Base-by-base conservation (phyloP, 2,329 filamentous ascomycete species). In the Alternaria novae-zelandiae region DNA sequence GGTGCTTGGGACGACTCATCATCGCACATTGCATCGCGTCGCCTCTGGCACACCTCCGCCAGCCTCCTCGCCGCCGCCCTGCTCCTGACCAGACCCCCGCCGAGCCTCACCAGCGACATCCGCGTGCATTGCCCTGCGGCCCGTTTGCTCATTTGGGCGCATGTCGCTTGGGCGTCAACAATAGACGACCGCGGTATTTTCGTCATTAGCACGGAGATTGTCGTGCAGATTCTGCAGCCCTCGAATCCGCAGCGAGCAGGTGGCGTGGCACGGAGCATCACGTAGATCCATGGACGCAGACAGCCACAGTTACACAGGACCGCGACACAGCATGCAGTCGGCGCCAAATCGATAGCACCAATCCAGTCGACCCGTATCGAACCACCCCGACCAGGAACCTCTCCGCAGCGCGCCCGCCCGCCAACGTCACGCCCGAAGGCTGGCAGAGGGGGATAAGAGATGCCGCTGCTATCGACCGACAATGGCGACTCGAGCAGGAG, bases 261-360 rank as follows among this genome's bases (percentile, higher is more conserved):
- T 46, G 41, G 63, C 54, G 55, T 57, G 64, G 50, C 61, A 59
- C 55, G 41, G 59, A 62, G 54, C 59, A 68, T 67, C 61, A 64
- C 61, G 61, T 64, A 71, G 63, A 66, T 64, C 36, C 60, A 77
- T 74, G 74, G 70, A 75, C 64, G 66, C 63, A 59, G 64, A 62
- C 70, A 74, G 74, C 74, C 75, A 70, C 67, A 23, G 72, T 76
- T 67, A 73, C 63, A 56, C 65, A 55, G 70, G 59, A 69, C 60
- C 45, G 53, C 67, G 65, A 72, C 72, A 75, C 74, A 73, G 74
- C 75, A 78, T 77, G 76, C 70, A 64, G 67, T 59, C 68, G 70
- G 74, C 71, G 70, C 73, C 72, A 72, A 70, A 64, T 62, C 73
- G 67, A 75, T 72, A 75, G 68, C 69, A 72, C 68, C 56, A 67